These are phyloP conservation scores for Litchi chinensis DNA, from an alignment of 345 rosid genomes.

Conservation along the genomic window DNA sequence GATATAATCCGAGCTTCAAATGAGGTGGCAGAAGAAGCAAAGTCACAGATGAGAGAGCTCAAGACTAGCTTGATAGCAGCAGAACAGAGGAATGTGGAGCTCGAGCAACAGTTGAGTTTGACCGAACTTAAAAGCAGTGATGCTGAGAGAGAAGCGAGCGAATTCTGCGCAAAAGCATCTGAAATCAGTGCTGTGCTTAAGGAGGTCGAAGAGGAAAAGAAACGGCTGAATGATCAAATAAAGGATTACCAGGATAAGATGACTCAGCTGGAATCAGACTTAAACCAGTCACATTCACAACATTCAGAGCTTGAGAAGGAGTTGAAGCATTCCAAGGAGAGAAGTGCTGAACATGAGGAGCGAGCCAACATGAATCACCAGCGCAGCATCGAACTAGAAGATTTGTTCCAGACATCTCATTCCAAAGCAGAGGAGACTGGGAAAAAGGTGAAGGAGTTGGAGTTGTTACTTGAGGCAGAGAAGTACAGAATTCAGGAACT, in stretches of 20 bases:
- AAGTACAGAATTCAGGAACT: conserved; percentile 89
- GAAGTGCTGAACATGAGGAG: conserved; percentile 71
- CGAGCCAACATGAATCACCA: conserved; percentile 59
- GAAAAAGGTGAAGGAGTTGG: conserved; percentile 73
- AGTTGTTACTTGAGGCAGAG: conserved; percentile 89
- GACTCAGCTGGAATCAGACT: conserved; percentile 54
- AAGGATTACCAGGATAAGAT: conserved; percentile 57
- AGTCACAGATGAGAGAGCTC: conserved; percentile 63
- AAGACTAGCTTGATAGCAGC: conserved; percentile 59
- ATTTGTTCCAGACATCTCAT: conserved; percentile 59
- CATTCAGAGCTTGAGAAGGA: conserved; percentile 64
- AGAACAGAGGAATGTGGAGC: conserved; percentile 75
- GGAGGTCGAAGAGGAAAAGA: conserved; percentile 65
- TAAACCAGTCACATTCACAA: conserved; percentile 46
- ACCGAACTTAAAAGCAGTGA: conserved; percentile 54
- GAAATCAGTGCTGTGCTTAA: conserved; percentile 51
- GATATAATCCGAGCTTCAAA: conserved; percentile 55
- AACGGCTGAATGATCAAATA: conserved; percentile 42
- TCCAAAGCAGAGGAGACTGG: conserved; percentile 74
- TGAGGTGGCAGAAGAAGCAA: conserved; percentile 68
- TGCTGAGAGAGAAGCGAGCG: conserved; percentile 59
- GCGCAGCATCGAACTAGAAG: conserved; percentile 72
- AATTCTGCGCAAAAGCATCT: conserved; percentile 53
- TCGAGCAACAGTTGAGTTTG: conserved; percentile 66
- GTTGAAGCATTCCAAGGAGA: conserved; percentile 51